Base-by-base conservation (phyloP, 1,139 yeast genomes). In the Candida glucosophila region DNA sequence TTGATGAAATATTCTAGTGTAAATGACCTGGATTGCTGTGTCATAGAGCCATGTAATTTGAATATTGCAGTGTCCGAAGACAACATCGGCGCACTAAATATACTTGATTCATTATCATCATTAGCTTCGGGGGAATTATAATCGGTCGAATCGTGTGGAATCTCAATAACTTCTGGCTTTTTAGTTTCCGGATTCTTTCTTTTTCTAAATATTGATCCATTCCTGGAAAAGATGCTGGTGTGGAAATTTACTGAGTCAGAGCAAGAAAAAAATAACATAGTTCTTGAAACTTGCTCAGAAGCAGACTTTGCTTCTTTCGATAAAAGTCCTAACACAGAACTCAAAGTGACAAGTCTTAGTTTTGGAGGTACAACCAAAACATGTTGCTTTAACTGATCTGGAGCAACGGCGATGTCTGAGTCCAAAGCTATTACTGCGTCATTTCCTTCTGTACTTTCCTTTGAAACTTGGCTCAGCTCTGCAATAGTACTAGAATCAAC, bases 241-340 rank as follows among this genome's bases (percentile, higher is more conserved):
- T 90, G 96, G 57, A 81, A 90, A 40, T 90, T 86, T 13, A 92
- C 97, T 9, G 95, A 81, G 46, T 90, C 97, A 0, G 97, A 77
- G 55, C 98, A 90, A 6, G 95, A 81, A 38, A 86, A 70, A 50
- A 90, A 90, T 1, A 92, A 88, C 47, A 90, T 78, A 1, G 90
- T 74, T 42, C 85, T 71, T 36, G 51, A 16, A 26, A 37, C 23
- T 5, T 41, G 39, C n/a, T 14, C 25, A 6, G 19, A 10, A 6
- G 19, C 25, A 12, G 14, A 12, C 2, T 52, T 47, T 4, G 54
- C 43, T 2, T 40, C 36, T 10, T 39, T 41, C 2, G 72, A 60
- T 7, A 75, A 51, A 15, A 65, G 59, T 43, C 69, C 71, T 32
- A 90, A 57, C 5, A 66, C 48, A 2, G 82, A 86, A 12, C 82